Base-by-base conservation (phyloP, 352 stramenopile genomes). In the Pythium rhizo-oryzae region DNA sequence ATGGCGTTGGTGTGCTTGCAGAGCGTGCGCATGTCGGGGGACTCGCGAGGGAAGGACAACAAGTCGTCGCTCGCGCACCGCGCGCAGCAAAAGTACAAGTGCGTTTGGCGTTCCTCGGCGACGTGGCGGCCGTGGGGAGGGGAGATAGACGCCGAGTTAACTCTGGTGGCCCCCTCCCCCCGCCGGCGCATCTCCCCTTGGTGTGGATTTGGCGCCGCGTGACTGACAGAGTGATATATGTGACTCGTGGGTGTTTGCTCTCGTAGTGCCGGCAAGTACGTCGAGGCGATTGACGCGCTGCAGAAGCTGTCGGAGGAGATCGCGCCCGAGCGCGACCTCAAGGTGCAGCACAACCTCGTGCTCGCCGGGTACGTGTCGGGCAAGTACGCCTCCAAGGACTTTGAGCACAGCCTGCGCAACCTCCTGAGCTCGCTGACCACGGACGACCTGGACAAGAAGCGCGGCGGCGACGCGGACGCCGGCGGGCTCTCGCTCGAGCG, bases 1-100 rank as follows among this genome's bases (percentile, higher is more conserved):
- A 6, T 33, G 28, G 3, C 28, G 28, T 33, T 33, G 28, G 28
- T 33, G 28, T 33, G 28, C 28, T 33, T 33, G 28, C 28, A 33
- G 28, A 33, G 50, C 49, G 52, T 33, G 24, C 53, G 43, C 37
- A 93, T 93, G 85, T 91, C 82, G 63, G 80, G 78, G 25, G 81
- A 89, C 54, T 68, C 78, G 66, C 76, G 80, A 53, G 71, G 76
- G 11, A 93, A 94, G 71, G 84, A 92, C 74, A 94, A 92, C 79
- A 94, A 93, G 77, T 90, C 84, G 52, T 94, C 87, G 76, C 77
- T 94, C 61, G 88, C 83, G 69, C 87, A 94, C 71, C 87, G 87
- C 57, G 87, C 87, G 33, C 87, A 94, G 77, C 87, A 93, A 69
- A 94, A 94, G 70, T 94, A 90, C 80, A 94, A 94, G 85, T 93